phyloP scores from a whole-genome alignment of 2,329 filamentous ascomycete genomes.

The Clonostachys sp. region DNA sequence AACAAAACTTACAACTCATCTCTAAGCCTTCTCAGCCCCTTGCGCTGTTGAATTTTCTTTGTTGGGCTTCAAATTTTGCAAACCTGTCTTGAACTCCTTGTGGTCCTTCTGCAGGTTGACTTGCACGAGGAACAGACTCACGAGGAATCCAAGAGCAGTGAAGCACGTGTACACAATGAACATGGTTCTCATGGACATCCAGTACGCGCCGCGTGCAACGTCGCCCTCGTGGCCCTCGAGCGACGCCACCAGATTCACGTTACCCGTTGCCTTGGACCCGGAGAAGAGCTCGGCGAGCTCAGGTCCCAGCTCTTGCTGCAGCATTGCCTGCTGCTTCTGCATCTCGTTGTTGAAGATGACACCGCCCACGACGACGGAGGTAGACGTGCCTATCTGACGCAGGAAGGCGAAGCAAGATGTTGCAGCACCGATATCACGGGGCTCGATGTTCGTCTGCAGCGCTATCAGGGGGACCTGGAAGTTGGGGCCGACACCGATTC shows the following conservation, averaged over 20 bases:
- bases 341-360: conserved; percentile 77
- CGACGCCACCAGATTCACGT: conserved; percentile 49
- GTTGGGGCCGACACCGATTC: conserved; percentile 62
- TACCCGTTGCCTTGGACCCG: conserved; percentile 56
- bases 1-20: too few relatives aligned
- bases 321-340: conserved; percentile 44
- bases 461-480: conserved; percentile 68
- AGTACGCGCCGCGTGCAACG: conserved; percentile 40
- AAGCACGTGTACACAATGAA: conserved; percentile 52
- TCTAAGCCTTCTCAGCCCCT: too few relatives aligned
- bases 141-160: conserved; percentile 37
- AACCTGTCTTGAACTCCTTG: conserved; percentile 53
- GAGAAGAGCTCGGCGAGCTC: conserved; percentile 46
- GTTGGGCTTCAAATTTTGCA: conserved; percentile 33
- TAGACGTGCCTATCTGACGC: conserved; percentile 63
- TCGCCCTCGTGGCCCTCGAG: conserved; percentile 40
- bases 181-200: conserved; percentile 47
- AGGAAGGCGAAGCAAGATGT: conserved; percentile 65
- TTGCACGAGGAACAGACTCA: conserved; percentile 42
- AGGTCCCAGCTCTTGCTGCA: conserved; percentile 44
- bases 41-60: conserved; percentile 7
- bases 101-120: conserved; percentile 49
- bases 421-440: conserved; percentile 62
- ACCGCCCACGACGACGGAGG: conserved; percentile 69
- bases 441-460: conserved; percentile 57